Evolutionary conservation across 495 filamentous ascomycete genomes (phyloP).

Genomic region (Sabuloglossum arenarium): DNA sequence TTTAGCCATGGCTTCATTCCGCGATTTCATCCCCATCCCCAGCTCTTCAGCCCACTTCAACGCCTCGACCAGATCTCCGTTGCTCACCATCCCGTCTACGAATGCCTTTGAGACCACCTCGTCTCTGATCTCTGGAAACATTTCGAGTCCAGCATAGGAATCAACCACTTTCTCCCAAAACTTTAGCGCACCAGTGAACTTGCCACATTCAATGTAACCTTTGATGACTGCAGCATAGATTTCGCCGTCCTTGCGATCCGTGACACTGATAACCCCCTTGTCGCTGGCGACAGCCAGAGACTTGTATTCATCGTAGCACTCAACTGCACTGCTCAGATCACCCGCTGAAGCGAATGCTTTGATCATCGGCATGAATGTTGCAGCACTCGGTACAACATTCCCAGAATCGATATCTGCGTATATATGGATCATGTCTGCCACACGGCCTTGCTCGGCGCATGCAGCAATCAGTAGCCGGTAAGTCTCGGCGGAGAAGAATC

Average conservation of each 20-base stretch:
- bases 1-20: constrained; percentile 31
- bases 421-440: constrained; percentile 72
- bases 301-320: constrained; percentile 90
- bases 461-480: constrained; percentile 68
- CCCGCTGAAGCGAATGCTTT: constrained; percentile 62
- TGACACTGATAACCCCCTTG: constrained; percentile 44
- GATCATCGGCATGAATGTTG: constrained; percentile 83
- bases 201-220: constrained; percentile 63
- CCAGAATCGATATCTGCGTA: constrained; percentile 76
- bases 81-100: constrained; percentile 45
- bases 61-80: constrained; percentile 42
- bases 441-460: constrained; percentile 54
- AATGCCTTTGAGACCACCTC: constrained; percentile 52
- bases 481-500: constrained; percentile 45
- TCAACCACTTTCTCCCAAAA: constrained; percentile 62
- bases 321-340: constrained; percentile 73
- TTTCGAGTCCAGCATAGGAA: constrained; percentile 24
- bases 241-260: constrained; percentile 54
- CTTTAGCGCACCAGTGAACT: constrained; percentile 51
- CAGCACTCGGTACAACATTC: constrained; percentile 47
- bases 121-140: constrained; percentile 38
- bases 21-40: constrained; percentile 25
- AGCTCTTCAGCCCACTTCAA: constrained; percentile 37
- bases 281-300: constrained; percentile 61
- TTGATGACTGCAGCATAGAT: constrained; percentile 79